Conservation (phyloP, 805 yeast species). For the Komagataella populi region DNA sequence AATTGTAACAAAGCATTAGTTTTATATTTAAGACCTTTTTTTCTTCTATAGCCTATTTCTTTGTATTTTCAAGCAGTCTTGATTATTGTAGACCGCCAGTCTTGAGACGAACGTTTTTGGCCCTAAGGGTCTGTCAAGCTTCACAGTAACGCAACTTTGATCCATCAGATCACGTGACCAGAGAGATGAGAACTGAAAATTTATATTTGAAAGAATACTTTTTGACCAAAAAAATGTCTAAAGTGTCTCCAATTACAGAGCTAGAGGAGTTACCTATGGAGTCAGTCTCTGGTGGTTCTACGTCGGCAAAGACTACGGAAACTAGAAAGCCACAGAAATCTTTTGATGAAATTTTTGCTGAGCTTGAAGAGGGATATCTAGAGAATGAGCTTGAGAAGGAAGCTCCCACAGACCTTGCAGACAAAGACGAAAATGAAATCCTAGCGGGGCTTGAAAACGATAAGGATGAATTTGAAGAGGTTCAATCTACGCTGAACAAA, state of each 20-base stretch:
- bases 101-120: too few species aligned
- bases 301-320: neutral
- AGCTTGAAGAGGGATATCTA: neutral
- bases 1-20: neutral
- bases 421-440: neutral
- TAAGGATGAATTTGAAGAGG: neutral
- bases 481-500: neutral
- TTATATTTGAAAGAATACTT: too few species aligned
- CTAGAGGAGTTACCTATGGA: neutral
- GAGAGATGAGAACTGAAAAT: too few species aligned
- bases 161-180: too few species aligned
- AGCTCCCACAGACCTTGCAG: neutral
- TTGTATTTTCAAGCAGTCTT: neutral
- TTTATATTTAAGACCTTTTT: too few species aligned
- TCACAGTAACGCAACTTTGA: too few species aligned
- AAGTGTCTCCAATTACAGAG: neutral
- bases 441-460: neutral
- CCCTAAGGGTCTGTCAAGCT: too few species aligned
- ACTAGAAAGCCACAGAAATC: neutral
- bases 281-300: neutral
- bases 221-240: neutral
- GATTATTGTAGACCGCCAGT: too few species aligned
- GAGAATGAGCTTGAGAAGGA: neutral
- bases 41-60: neutral
- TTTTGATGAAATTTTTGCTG: conserved; percentile 1